Evolutionary conservation across 2,329 filamentous ascomycete genomes (phyloP), one percentile per base, ranked within the genome.

Genomic region (Aureobasidium melanogenum): DNA sequence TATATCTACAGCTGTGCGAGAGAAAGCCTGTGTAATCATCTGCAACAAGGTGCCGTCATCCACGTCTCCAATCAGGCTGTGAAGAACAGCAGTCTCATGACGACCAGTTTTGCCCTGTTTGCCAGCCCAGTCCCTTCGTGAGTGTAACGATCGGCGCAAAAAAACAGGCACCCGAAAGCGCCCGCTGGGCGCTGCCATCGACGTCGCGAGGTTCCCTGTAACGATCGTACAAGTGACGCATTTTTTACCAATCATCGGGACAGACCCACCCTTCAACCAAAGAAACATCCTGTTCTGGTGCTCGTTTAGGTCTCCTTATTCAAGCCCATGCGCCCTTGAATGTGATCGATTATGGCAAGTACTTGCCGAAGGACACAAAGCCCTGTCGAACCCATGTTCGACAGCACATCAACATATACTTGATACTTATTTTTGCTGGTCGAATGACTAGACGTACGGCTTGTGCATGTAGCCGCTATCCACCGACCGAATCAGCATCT

Each of bases 171-270:
- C 44, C 56, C 44, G 44, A 50, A 48, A 38, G 41, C 36, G 55
- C 52, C 41, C 41, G 55, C n/a, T 32, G 43, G 17, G 34, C 34
- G 26, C 32, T 48, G 55, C 38, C 39, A 57, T 34, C 54, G 39
- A 57, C 22, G 54, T 54, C 28, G 34, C 22, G 36, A 54, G n/a
- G 3, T 48, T 59, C 32, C 43, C 17, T 47, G 39, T 15, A 34
- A 36, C 28, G 54, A 46, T 50, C 34, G 56, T 59, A 50, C 43
- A 59, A 43, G 44, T 59, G 56, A 59, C 56, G 56, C 56, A 59
- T 39, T 9, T 48, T 36, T 59, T 44, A 57, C 39, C 30, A 36
- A 28, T 17, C 17, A 44, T 56, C 44, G 32, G 14, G 38, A 56
- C 52, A 56, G 52, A 56, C 52, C 52, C 36, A 44, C 52, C 24